Evolutionary conservation across 345 rosid genomes (phyloP), one percentile per base, ranked within the genome.

Genomic region (Heritiera littoralis): DNA sequence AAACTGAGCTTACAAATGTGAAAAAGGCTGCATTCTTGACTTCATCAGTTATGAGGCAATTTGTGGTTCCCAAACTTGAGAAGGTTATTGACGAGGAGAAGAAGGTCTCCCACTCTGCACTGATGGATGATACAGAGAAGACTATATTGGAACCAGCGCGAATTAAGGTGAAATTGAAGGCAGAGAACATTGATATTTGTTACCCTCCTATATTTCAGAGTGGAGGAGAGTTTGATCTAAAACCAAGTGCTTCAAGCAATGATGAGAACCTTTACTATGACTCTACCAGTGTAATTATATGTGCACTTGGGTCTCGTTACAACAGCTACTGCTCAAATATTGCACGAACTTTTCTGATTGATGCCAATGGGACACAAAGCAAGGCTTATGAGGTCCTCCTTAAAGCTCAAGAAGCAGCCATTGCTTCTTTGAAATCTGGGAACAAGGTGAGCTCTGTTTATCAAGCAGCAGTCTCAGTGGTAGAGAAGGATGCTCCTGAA

Each of bases 201-300:
- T 88, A 88, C 60, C 88, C 88, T 76, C 89, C 91, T 1, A 84
- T 89, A n/a, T 87, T 89, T 71, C 91, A 87, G 84, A 88, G 91
- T 78, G 88, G 91, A 66, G 88, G 85, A 30, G 77, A 28, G 65
- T 88, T 88, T 85, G 87, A 85, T 79, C 79, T 89, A 23, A 89
- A 78, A 76, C 89, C 87, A 8, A 85, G 84, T 78, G 91, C 91
- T 13, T 78, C 88, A 12, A 89, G 89, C 89, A 87, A 87, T 45
- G 85, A 82, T 32, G 83, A 89, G 54, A 54, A 61, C 35, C 85
- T 89, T 14, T 78, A 84, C 75, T 87, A 87, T 80, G 89, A 87
- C 61, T 81, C 89, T 23, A 75, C 85, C n/a, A 85, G 91, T 81
- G 88, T 89, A 12, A 84, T 89, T 40, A 79, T 89, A 66, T 89